Conservation (phyloP, 768 basidiomycete species). For the Cubamyces sp. region DNA sequence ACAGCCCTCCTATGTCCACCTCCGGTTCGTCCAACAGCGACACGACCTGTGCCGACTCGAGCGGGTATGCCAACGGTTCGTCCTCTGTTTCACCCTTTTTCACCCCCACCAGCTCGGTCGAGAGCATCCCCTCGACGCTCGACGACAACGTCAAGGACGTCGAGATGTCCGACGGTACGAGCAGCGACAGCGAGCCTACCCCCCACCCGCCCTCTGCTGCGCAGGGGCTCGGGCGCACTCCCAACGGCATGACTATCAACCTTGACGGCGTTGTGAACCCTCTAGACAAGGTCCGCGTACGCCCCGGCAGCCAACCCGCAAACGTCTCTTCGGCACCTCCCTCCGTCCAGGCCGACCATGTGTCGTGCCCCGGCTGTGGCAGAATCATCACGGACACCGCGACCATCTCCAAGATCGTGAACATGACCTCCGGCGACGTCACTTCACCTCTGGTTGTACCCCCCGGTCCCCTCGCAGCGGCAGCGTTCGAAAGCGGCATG, state of each 20-base stretch:
- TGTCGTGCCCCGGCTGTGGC: conserved; percentile 60
- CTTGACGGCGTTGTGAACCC: conserved; percentile 50
- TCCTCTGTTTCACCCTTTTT: conserved; percentile 32
- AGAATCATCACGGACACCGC: conserved; percentile 50
- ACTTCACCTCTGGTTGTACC: conserved; percentile 49
- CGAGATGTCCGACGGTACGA: conserved; percentile 27
- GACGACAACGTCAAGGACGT: conserved; percentile 28
- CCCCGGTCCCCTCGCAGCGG: conserved; percentile 58
- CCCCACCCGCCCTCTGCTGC: conserved; percentile 15
- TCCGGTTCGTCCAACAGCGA: conserved; percentile 26
- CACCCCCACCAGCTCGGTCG: conserved; percentile 32
- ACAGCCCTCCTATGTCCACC: conserved; percentile 33
- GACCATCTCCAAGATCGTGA: conserved; percentile 37
- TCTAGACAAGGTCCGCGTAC: conserved; percentile 27
- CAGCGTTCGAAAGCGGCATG: conserved; percentile 62
- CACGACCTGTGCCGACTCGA: conserved; percentile 19
- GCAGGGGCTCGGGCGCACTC: conserved; percentile 28
- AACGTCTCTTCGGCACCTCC: conserved; percentile 48
- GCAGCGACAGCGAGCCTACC: conserved; percentile 31
- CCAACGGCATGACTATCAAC: conserved; percentile 52
- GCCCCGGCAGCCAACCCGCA: conserved; percentile 30
- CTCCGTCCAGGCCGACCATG: conserved; percentile 44
- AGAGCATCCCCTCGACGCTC: conserved; percentile 29
- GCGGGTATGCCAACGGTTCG: conserved; percentile 24
- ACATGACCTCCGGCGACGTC: conserved; percentile 28